Evolutionary conservation across 176 grass and related monocot species (phyloP), one percentile per base, ranked within the genome.

Genomic region (Hsuehochloa calcarea): DNA sequence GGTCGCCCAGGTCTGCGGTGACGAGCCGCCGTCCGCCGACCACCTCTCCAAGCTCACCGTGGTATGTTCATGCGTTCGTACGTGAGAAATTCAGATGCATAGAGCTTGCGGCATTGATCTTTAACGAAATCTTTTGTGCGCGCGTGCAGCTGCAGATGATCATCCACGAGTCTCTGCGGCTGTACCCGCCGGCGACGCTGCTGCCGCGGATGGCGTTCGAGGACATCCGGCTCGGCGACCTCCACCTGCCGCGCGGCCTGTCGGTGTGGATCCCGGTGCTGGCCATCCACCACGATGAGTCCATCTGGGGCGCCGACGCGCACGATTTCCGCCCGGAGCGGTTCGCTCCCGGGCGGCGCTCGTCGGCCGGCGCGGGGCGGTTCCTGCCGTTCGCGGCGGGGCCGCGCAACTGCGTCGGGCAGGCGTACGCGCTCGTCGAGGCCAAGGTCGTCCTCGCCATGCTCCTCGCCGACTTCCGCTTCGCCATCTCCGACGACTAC

Each of bases 231-330:
- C 81, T 97, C 11, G 87, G 87, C 16, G 86, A 85, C 47, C 95
- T 97, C 4, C 86, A 68, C 55, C 84, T 97, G 61, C 95, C 95
- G 2, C 87, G 87, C 47, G 95, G 95, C 4, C 37, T 97, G 11
- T 97, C 95, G 2, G 74, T 97, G 65, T 97, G 92, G 95, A 97
- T 97, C 63, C 95, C 95, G 11, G 95, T 92, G 75, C 90, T 97
- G 3, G 95, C 95, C 10, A 97, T 97, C 58, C 95, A 97, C 90
- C 95, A 97, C 34, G 95, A 97, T 49, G 69, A 86, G 69, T 74
- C 88, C 31, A 84, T 94, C 39, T 97, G 92, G 95, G 95, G 95
- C 29, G 34, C 90, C 27, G 89, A 97, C 69, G 90, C 80, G 55
- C 84, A 97, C 16, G 84, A 97, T 70, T 97, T 97, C 87, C 84